These are phyloP conservation scores for Candida schatavii DNA, from an alignment of 805 yeast genomes.

Conservation along the genomic window DNA sequence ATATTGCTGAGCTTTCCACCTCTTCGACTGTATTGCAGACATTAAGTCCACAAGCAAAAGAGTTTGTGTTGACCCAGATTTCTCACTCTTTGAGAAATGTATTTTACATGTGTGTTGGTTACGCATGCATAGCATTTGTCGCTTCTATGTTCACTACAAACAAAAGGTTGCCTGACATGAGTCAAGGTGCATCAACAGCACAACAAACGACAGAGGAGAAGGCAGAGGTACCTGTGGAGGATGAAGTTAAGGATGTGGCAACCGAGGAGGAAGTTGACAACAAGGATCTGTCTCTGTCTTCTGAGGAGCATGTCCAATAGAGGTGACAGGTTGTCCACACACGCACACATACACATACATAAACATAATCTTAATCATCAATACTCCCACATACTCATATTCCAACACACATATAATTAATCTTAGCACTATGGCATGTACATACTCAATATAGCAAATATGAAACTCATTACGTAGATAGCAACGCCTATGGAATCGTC, in stretches of 20 bases:
- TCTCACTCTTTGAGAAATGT: constrained; percentile 39
- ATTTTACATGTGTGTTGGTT: constrained; percentile 40
- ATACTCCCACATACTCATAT: background rate
- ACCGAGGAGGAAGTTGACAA: background rate
- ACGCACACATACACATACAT: background rate
- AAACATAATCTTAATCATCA: background rate
- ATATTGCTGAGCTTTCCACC: constrained; percentile 12
- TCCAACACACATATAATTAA: too few species aligned
- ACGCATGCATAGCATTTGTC: constrained; percentile 28
- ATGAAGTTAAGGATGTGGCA: background rate
- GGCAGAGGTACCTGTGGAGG: background rate
- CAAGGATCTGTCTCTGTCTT: background rate
- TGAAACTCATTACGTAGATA: too few species aligned
- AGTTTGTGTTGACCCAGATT: constrained; percentile 23
- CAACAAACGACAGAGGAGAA: background rate
- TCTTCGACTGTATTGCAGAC: constrained; percentile 12
- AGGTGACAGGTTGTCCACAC: background rate
- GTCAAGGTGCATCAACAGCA: background rate
- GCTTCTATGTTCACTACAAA: constrained; percentile 34
- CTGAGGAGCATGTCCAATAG: background rate
- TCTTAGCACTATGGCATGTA: too few species aligned
- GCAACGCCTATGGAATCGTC: too few species aligned
- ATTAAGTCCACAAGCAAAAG: constrained; percentile 20
- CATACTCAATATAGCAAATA: too few species aligned
- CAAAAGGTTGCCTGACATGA: constrained; percentile 29